phyloP scores from a whole-genome alignment of 257 asterid genomes.

The Apocynum venetum region DNA sequence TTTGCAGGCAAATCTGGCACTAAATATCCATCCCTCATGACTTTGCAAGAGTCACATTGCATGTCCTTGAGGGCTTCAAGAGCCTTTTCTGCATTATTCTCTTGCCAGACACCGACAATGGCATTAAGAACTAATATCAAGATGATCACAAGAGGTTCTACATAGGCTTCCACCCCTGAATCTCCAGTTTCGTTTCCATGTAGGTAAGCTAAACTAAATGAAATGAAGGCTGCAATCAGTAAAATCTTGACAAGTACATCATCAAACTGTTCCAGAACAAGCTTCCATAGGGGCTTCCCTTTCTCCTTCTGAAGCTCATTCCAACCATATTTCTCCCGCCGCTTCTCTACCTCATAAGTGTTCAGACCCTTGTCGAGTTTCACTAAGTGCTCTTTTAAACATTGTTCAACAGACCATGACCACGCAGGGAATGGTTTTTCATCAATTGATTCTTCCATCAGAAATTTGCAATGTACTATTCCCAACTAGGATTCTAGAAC shows the following conservation, averaged over 20 bases:
- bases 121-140: conserved; percentile 57
- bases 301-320: conserved; percentile 72
- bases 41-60: conserved; percentile 57
- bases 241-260: conserved; percentile 75
- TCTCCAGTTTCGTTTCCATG: conserved; percentile 45
- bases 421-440: conserved; percentile 61
- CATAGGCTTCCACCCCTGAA: conserved; percentile 50
- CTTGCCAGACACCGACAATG: conserved; percentile 74
- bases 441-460: conserved; percentile 36
- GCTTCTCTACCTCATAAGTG: conserved; percentile 53
- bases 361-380: conserved; percentile 66
- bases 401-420: conserved; percentile 69
- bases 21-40: conserved; percentile 51
- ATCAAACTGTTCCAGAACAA: conserved; percentile 70
- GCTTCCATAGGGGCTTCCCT: conserved; percentile 70
- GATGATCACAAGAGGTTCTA: conserved; percentile 64
- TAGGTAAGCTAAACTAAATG: conserved; percentile 60
- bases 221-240: conserved; percentile 63
- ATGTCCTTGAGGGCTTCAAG: conserved; percentile 65
- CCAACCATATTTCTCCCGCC: conserved; percentile 55
- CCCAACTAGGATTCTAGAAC: conserved; percentile 17
- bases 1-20: conserved; percentile 53
- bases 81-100: conserved; percentile 66
- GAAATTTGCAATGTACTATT: conserved; percentile 6
- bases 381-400: conserved; percentile 61